A percentile compares a stretch with the other conserved stretches of the same genome.
Evolutionary conservation across 306 rosid species (phyloP).

Genomic region (Cucumis sativus): DNA sequence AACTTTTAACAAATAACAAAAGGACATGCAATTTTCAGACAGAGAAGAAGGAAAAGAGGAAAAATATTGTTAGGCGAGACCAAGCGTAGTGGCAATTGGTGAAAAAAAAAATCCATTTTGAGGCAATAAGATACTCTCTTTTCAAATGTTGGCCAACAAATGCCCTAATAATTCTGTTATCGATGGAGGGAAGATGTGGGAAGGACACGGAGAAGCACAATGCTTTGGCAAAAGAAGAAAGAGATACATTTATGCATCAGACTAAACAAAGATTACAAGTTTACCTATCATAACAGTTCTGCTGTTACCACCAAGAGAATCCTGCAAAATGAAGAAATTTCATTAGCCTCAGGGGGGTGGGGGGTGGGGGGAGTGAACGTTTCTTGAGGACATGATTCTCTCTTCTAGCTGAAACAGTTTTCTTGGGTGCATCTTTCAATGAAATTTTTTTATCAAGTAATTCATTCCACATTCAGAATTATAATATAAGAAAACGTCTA

Average conservation of each 20-base stretch:
- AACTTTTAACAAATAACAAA: neutral
- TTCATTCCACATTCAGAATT: neutral
- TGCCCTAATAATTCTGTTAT: neutral
- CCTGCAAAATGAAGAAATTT: conserved; percentile 46
- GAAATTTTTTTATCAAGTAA: neutral
- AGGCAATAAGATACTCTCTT: neutral
- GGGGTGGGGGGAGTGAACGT: neutral
- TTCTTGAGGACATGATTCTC: neutral
- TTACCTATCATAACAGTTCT: conserved; percentile 97
- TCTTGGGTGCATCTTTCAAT: neutral
- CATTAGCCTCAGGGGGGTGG: neutral
- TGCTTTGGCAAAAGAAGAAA: neutral
- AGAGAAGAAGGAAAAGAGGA: neutral
- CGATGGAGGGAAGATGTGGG: neutral
- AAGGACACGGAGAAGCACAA: neutral
- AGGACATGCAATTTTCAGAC: neutral
- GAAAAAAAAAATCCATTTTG: neutral
- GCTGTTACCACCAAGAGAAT: conserved; percentile 99
- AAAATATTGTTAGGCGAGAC: neutral
- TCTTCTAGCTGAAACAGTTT: neutral
- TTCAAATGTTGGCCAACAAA: neutral
- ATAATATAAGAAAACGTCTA: neutral
- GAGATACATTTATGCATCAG: neutral
- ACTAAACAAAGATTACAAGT: neutral
- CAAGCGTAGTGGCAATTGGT: neutral